Evolutionary conservation across 164 flowering plant species (phyloP), one percentile per base, ranked within the genome.

Genomic region (Nymphaea thermarum): DNA sequence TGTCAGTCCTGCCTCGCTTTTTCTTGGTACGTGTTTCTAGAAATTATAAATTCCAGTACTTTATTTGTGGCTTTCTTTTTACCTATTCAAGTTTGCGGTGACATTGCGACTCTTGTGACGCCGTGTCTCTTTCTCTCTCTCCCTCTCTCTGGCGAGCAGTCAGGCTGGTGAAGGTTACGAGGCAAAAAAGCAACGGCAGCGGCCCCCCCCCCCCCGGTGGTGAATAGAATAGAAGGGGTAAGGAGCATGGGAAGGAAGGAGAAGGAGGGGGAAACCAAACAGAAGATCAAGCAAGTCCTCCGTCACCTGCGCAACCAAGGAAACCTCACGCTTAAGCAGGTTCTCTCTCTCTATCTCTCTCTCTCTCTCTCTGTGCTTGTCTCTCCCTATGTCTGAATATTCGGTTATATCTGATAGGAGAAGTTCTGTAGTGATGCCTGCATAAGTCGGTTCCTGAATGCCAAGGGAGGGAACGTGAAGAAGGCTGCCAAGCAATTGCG

Each of bases 401-500:
- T 18, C 3, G 4, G 0, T 17, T 47, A 3, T 12, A 5, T 44
- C 17, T 67, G 5, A 51, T 4, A 95, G 99, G 98, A 92, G 91
- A 92, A 95, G 76, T 95, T 85, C 74, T 92, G 99, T 74, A 84
- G 78, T 80, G 69, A 65, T 10, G 93, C 81, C 43, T 95, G 98
- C 70, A 90, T 90, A 42, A 89, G 83, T 68, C 68, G 99, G 72
- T 92, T 95, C 76, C 71, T 95, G 77, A 87, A 79, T 74, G 79
- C 89, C 5, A 95, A 86, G 84, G 96, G 96, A 2, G 94, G 85
- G 15, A 88, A 63, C 72, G 96, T 87, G 77, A 95, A 88, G 90
- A 95, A 92, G 72, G 91, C 98, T 36, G 88, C 89, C 8, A 95
- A 89, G 81, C 90, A 84, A 14, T 76, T 95, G 65, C 73, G 93